Percentiles rank a stretch among this genome's conserved stretches.
These are phyloP conservation scores for Persicaria tinctoria DNA, from an alignment of 148 eudicot genomes.

Conservation along the genomic window DNA sequence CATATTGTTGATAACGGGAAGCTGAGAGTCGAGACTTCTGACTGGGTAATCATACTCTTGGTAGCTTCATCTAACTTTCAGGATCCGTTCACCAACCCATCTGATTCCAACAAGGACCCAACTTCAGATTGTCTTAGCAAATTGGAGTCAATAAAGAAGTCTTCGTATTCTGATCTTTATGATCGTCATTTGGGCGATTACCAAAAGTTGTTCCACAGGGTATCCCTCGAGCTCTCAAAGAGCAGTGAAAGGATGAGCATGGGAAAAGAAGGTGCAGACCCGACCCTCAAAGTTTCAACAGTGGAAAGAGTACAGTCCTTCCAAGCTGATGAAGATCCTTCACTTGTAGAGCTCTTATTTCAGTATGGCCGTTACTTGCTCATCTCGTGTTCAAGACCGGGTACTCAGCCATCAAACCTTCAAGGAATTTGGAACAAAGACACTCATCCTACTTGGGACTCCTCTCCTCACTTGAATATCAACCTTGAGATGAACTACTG, in stretches of 20 bases:
- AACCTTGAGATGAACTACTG: conserved; percentile 97
- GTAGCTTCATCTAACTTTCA: conserved; percentile 68
- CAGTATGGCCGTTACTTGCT: conserved; percentile 86
- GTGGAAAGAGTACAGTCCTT: conserved; percentile 68
- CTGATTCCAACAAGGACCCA: conserved; percentile 54
- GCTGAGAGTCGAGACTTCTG: conserved; percentile 56
- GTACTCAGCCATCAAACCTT: conserved; percentile 71
- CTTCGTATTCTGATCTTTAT: conserved; percentile 52
- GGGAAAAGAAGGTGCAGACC: too few relatives aligned
- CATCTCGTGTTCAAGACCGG: conserved; percentile 75
- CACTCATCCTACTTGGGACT: conserved; percentile 67
- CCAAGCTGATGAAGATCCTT: conserved; percentile 70
- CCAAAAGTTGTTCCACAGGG: conserved; percentile 69
- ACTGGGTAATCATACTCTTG: conserved; percentile 59
- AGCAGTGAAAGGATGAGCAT: conserved; percentile 1
- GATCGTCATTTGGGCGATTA: conserved; percentile 72
- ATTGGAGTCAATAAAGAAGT: conserved; percentile 29
- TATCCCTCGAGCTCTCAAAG: conserved; percentile 63
- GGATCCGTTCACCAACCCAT: conserved; percentile 63
- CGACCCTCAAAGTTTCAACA: conserved; percentile 19
- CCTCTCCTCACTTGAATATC: conserved; percentile 84
- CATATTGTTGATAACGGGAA: conserved; percentile 38
- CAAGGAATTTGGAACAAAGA: conserved; percentile 87
- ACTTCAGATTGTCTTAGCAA: conserved; percentile 33
- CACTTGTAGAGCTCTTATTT: conserved; percentile 69